Percentiles rank a stretch among this genome's conserved stretches.
Conservation (phyloP, 208 protist species). For the Angomonas ambiguus region DNA sequence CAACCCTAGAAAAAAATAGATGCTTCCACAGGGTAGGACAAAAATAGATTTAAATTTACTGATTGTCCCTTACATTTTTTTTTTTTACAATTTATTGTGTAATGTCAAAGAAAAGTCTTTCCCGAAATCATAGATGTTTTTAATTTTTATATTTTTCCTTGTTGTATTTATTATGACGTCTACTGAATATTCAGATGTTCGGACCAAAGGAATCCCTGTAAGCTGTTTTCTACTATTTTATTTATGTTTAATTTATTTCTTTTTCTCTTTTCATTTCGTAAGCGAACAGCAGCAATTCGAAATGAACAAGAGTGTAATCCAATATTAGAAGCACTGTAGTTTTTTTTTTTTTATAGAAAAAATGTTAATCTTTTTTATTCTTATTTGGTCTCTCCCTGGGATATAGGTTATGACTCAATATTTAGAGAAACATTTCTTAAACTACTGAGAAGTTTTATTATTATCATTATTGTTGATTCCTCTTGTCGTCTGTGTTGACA, state of each 20-base stretch:
- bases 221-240: no score
- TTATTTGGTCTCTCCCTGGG: conserved; percentile 13
- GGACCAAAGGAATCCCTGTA: not conserved
- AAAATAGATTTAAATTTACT: not conserved
- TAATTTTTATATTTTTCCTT: conserved; percentile 2
- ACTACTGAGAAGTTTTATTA: no score
- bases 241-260: not conserved
- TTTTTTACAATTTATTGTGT: no score
- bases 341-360: conserved; percentile 1
- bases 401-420: no score
- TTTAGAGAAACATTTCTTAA: no score
- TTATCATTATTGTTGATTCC: no score
- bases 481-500: no score
- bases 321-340: not conserved
- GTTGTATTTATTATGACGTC: not conserved
- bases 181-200: not conserved
- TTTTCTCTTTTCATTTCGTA: not conserved
- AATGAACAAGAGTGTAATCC: not conserved
- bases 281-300: not conserved
- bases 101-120: no score
- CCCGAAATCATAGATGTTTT: not conserved
- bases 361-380: not conserved
- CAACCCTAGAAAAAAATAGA: not conserved
- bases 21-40: not conserved
- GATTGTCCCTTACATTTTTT: not conserved